Base-by-base conservation (phyloP, 148 eudicot species). In the Pharnaceum exiguum region DNA sequence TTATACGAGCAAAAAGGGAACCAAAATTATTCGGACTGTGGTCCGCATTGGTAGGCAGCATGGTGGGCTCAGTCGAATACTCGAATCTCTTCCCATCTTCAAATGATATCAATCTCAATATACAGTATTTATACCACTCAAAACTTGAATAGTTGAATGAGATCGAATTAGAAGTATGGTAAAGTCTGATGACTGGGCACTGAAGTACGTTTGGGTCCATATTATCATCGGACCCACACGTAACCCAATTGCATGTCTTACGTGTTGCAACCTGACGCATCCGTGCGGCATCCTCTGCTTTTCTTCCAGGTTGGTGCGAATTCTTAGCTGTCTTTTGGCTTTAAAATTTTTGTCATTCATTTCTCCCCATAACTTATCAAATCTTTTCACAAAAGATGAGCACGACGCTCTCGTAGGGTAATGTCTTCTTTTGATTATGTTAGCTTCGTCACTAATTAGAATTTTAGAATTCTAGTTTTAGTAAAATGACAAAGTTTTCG, bases 201-300 rank as follows among this genome's bases (percentile, higher is more conserved):
- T 43, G 3, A 42, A 42, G 12, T 22, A 28, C 31, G 38, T 19
- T 16, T 3, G 45, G 53, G 31, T 15, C 8, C 64, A 30, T 23
- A 25, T 7, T 0, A 1, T 8, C 9, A 10, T 21, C 12, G 3
- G 49, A 15, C 49, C 49, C 25, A n/a, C n/a, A n/a, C n/a, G n/a
- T n/a, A n/a, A n/a, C n/a, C 15, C 45, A 37, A 8, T 48, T 24
- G 26, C 5, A 5, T 0, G 32, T 7, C 52, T 31, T 52, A 52
- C 44, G 60, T 53, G 68, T 23, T 25, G 7, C 22, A 39, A 28
- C 39, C 16, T 51, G 31, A 40, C 48, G 45, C 48, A 31, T 48
- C 32, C 59, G 67, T 52, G 49, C 57, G 51, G 22, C 48, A 27
- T 17, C n/a, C 39, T 62, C 25, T 17, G 26, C 24, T 5, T 39